phyloP scores from a whole-genome alignment of 768 basidiomycete genomes.

The Russula lepida region DNA sequence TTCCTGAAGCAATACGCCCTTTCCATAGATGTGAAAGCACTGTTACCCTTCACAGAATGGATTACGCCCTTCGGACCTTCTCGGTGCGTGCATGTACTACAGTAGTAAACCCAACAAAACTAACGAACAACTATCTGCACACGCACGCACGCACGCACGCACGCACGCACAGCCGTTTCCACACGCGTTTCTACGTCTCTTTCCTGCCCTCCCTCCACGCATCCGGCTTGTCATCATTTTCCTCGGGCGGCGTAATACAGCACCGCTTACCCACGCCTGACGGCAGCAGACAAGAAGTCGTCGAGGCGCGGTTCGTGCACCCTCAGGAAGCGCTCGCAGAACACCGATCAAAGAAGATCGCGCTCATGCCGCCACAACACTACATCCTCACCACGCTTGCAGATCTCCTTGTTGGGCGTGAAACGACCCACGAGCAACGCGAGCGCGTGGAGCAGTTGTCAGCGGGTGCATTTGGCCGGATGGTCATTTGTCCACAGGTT shows the following conservation, averaged over 20 bases:
- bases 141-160: background rate
- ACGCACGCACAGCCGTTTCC: constrained; percentile 49
- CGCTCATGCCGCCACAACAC: constrained; percentile 67
- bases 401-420: constrained; percentile 37
- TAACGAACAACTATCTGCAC: no score
- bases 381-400: constrained; percentile 60
- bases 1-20: constrained; percentile 45
- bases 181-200: constrained; percentile 59
- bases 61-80: constrained; percentile 52
- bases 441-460: constrained; percentile 41
- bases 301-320: constrained; percentile 57
- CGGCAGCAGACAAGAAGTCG: constrained; percentile 61
- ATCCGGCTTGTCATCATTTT: constrained; percentile 29
- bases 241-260: constrained; percentile 47
- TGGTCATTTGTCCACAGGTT: constrained; percentile 48
- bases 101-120: no score
- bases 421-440: constrained; percentile 39
- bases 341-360: constrained; percentile 42
- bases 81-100: constrained; percentile 44
- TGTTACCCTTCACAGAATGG: constrained; percentile 71
- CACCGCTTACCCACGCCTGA: constrained; percentile 60
- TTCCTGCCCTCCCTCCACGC: constrained; percentile 44
- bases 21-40: constrained; percentile 34
- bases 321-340: constrained; percentile 46
- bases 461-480: constrained; percentile 46